Evolutionary conservation across 2,329 filamentous ascomycete genomes (phyloP).

Genomic region (Fusarium buxicola): DNA sequence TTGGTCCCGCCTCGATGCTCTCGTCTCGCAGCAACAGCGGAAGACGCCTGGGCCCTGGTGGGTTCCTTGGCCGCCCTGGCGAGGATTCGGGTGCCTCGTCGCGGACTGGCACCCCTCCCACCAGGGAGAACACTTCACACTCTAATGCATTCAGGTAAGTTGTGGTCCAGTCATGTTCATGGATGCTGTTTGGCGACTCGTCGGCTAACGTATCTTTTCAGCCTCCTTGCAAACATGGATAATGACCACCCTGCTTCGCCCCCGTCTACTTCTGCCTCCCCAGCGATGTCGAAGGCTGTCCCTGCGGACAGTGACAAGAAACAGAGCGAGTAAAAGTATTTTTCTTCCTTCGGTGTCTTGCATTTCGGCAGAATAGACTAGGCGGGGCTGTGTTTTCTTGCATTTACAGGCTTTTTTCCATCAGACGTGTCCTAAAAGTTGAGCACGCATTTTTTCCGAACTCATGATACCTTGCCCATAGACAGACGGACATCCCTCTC

Average conservation of each 20-base stretch:
- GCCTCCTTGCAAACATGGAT: conserved; percentile 71
- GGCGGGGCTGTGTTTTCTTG: conserved; percentile 58
- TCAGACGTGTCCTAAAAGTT: conserved; percentile 61
- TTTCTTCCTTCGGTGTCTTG: conserved; percentile 54
- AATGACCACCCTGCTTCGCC: conserved; percentile 75
- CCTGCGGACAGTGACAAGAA: conserved; percentile 66
- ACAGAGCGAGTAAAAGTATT: conserved; percentile 57
- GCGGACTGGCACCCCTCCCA: conserved; percentile 87
- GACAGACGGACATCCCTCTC: conserved; percentile 54
- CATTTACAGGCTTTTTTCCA: conserved; percentile 61
- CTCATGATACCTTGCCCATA: conserved; percentile 65
- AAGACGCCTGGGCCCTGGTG: conserved; percentile 80
- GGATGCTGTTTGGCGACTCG: neutral
- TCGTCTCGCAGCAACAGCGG: conserved; percentile 92
- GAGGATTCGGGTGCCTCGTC: conserved; percentile 92
- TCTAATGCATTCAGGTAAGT: conserved; percentile 95
- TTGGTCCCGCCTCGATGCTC: conserved; percentile 90
- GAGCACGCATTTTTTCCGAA: conserved; percentile 54
- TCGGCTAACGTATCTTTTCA: conserved; percentile 42
- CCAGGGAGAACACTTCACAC: conserved; percentile 69
- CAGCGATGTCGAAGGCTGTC: conserved; percentile 71
- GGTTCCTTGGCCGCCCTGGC: conserved; percentile 76
- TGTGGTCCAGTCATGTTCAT: neutral
- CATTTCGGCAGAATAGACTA: conserved; percentile 65
- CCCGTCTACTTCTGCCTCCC: conserved; percentile 75